Conservation (phyloP, 2,329 filamentous ascomycete species). For the Penicillium sp. region DNA sequence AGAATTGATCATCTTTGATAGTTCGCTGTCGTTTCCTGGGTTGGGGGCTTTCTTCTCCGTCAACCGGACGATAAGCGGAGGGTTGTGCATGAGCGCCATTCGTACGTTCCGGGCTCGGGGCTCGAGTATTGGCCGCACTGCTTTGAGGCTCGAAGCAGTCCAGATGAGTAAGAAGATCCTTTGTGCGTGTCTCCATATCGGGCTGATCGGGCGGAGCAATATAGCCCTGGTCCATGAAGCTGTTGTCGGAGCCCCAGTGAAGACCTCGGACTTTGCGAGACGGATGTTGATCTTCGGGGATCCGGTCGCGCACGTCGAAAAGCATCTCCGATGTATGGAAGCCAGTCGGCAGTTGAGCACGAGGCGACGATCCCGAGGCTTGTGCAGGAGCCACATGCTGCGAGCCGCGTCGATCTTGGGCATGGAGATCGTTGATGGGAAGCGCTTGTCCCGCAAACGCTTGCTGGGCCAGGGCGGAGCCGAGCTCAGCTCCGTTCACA, state of each 20-base stretch:
- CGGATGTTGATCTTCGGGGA: conserved; percentile 37
- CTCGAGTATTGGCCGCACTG: conserved; percentile 60
- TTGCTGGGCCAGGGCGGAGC: conserved; percentile 31
- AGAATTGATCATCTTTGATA: conserved; percentile 38
- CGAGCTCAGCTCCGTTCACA: conserved; percentile 29
- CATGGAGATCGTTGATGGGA: conserved; percentile 20
- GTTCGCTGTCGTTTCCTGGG: conserved; percentile 35
- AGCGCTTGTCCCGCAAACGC: conserved; percentile 25
- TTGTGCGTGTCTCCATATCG: conserved; percentile 57
- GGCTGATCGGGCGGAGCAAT: conserved; percentile 57
- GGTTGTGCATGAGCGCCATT: conserved; percentile 8
- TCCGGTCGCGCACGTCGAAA: conserved; percentile 37
- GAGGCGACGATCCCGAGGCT: conserved; percentile 10
- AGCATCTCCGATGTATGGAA: conserved; percentile 40
- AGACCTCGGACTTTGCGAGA: conserved; percentile 46
- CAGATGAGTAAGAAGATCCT: conserved; percentile 56
- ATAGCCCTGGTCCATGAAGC: conserved; percentile 62
- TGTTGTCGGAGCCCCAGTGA: conserved; percentile 68
- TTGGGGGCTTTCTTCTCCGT: conserved; percentile 24
- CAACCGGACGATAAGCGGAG: conserved; percentile 5
- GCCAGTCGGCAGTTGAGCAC: conserved; percentile 28
- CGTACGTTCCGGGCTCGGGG: conserved; percentile 53
- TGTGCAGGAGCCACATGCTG: conserved; percentile 21
- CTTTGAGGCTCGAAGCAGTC: conserved; percentile 57
- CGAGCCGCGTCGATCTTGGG: conserved; percentile 14